phyloP scores from a whole-genome alignment of 306 rosid species.

The Acacia crassicarpa region DNA sequence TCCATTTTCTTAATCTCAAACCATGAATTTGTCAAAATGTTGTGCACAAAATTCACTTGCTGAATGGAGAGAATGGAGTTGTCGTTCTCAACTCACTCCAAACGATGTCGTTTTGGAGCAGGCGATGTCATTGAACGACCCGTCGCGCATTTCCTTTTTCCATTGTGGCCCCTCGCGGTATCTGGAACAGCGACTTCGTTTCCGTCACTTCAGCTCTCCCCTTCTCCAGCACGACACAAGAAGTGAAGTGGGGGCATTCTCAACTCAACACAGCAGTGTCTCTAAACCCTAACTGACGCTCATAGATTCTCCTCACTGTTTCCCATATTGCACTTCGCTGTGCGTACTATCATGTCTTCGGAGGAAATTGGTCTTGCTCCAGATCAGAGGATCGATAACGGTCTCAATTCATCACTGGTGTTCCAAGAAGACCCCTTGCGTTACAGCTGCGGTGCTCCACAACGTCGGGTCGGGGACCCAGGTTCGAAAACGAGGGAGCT shows the following conservation, averaged over 20 bases:
- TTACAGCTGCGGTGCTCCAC: constrained; percentile 63
- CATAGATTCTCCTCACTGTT: constrained; percentile 30
- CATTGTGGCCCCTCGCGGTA: constrained; percentile 3
- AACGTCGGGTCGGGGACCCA: constrained; percentile 60
- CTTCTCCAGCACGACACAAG: not conserved
- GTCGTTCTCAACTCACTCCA: not conserved
- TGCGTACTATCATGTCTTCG: constrained; percentile 55
- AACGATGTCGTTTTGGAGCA: not conserved
- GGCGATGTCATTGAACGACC: not conserved
- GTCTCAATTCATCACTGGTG: constrained; percentile 59
- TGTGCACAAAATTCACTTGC: not conserved
- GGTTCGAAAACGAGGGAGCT: constrained; percentile 71
- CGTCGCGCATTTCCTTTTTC: constrained; percentile 28
- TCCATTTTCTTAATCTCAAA: too few relatives aligned
- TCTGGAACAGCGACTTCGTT: not conserved
- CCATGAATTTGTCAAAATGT: too few relatives aligned
- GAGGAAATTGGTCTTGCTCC: constrained; percentile 60
- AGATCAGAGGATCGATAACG: constrained; percentile 58
- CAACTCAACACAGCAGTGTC: not conserved
- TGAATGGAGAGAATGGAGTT: not conserved
- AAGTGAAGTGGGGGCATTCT: constrained; percentile 20
- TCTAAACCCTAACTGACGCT: constrained; percentile 23
- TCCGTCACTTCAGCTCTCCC: not conserved
- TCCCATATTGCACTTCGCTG: not conserved
- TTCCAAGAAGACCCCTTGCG: constrained; percentile 68